Evolutionary conservation across 1,284 basidiomycete species (phyloP).

Genomic region (Ustilago vetiveriae): DNA sequence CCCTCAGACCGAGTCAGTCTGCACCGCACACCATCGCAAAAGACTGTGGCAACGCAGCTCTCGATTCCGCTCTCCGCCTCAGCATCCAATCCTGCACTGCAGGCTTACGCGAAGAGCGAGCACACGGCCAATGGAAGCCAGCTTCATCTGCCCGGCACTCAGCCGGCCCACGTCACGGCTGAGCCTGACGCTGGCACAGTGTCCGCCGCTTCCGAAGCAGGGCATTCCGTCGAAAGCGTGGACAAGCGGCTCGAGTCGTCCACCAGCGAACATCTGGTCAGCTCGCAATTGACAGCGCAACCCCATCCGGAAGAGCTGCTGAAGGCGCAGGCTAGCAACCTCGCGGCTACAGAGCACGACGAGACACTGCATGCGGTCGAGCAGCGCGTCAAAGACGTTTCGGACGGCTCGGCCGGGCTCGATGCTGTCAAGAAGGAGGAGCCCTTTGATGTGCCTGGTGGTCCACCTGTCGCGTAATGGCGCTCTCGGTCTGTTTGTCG

Average conservation of each 20-base stretch:
- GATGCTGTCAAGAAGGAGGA: conserved; percentile 2
- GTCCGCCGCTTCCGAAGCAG: neutral
- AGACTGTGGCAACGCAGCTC: conserved; percentile 59
- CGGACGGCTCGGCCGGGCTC: neutral
- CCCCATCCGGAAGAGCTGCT: conserved; percentile 9
- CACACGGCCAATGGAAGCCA: conserved; percentile 31
- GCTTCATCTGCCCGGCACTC: conserved; percentile 14
- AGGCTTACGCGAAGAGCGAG: conserved; percentile 33
- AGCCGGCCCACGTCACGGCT: conserved; percentile 4
- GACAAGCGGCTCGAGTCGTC: conserved; percentile 9
- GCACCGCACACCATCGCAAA: conserved; percentile 58
- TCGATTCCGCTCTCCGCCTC: conserved; percentile 55
- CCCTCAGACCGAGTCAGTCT: conserved; percentile 44
- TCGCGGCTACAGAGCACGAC: conserved; percentile 38
- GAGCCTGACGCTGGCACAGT: conserved; percentile 1
- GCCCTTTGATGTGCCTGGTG: conserved; percentile 24
- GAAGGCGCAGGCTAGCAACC: conserved; percentile 24
- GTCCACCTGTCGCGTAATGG: conserved; percentile 27
- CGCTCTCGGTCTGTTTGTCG: too few relatives aligned
- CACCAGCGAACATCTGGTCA: neutral
- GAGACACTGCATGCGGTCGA: conserved; percentile 8
- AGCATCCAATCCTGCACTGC: conserved; percentile 32
- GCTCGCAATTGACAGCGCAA: conserved; percentile 12
- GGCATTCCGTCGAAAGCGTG: neutral
- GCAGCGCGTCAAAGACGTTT: neutral